Evolutionary conservation across 345 rosid genomes (phyloP).

Genomic region (Heritiera fomes): DNA sequence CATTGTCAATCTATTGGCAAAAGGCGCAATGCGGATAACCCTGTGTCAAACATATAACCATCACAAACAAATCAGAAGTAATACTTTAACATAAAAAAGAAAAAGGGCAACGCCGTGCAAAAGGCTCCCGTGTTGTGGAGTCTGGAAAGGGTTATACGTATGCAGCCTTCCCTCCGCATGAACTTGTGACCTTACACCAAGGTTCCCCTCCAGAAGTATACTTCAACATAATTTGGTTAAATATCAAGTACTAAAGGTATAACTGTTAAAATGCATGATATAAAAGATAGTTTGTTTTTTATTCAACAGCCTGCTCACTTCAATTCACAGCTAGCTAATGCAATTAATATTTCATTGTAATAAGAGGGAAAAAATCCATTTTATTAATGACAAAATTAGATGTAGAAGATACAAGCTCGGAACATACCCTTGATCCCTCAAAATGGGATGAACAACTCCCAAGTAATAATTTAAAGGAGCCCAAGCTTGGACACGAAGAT

Average conservation of each 20-base stretch:
- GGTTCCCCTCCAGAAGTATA: background rate
- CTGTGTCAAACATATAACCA: conserved; percentile 41
- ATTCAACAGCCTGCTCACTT: background rate
- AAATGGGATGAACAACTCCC: conserved; percentile 62
- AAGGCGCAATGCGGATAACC: conserved; percentile 77
- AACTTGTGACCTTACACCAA: no score
- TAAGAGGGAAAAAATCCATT: background rate
- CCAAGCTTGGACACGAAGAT: conserved; percentile 74
- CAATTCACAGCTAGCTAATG: background rate
- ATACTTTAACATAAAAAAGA: no score
- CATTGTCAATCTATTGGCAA: conserved; percentile 96
- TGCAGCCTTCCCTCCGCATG: no score
- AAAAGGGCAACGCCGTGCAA: no score
- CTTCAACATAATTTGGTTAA: background rate
- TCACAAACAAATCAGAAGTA: conserved; percentile 17
- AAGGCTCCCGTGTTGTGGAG: no score
- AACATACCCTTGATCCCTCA: conserved; percentile 72
- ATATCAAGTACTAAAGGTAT: background rate
- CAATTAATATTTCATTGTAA: background rate
- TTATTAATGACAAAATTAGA: background rate
- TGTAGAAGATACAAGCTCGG: background rate
- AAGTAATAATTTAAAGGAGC: conserved; percentile 62
- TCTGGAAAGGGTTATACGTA: no score
- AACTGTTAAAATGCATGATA: no score
- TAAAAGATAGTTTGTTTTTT: background rate